Conservation (phyloP, 1,284 basidiomycete genomes). For the Boletellus sp. region DNA sequence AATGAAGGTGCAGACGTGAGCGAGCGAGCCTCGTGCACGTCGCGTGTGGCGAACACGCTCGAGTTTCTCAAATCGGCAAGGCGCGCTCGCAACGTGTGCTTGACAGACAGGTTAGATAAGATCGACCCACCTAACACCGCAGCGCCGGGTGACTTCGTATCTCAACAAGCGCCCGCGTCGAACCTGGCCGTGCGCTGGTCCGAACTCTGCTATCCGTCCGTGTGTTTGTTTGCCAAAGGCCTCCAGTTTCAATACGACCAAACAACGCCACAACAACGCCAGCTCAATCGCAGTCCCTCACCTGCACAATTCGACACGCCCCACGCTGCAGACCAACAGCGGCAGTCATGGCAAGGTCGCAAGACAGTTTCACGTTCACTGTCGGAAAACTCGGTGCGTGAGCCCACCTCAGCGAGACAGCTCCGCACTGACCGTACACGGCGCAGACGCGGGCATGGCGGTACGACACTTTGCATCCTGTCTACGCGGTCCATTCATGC, state of each 20-base stretch:
- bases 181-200: too few relatives aligned
- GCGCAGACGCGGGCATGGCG: constrained; percentile 77
- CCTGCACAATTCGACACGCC: constrained; percentile 4
- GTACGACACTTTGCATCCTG: constrained; percentile 35
- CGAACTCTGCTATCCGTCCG: neutral
- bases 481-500: constrained; percentile 5
- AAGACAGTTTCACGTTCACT: constrained; percentile 64
- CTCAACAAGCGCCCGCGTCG: too few relatives aligned
- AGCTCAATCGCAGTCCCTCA: neutral
- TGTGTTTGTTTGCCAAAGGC: constrained; percentile 24
- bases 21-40: constrained; percentile 20
- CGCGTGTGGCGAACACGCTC: constrained; percentile 20
- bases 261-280: constrained; percentile 26
- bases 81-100: constrained; percentile 5
- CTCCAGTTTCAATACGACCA: constrained; percentile 26
- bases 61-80: too few relatives aligned
- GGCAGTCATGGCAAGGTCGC: constrained; percentile 32
- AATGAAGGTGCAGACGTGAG: constrained; percentile 8
- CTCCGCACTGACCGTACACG: constrained; percentile 7
- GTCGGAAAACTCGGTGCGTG: constrained; percentile 66
- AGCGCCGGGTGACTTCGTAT: too few relatives aligned
- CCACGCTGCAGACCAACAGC: neutral
- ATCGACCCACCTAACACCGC: too few relatives aligned
- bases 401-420: neutral
- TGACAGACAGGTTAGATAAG: too few relatives aligned